Conservation (phyloP, 1,139 yeast genomes). For the Yamadazyma triangularis region DNA sequence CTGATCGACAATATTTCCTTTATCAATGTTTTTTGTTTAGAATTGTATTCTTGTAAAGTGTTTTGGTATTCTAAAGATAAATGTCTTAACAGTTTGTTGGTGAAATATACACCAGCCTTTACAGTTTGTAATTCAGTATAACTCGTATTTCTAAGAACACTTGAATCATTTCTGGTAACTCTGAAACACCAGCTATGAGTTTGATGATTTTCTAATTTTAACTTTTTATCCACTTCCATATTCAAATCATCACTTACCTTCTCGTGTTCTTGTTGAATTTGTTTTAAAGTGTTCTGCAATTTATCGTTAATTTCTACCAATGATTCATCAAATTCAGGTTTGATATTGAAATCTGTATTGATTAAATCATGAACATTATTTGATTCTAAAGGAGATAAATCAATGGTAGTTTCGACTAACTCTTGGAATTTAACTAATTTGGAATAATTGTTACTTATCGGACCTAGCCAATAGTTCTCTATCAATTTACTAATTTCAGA, state of each 20-base stretch:
- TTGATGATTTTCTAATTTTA: constrained; percentile 82
- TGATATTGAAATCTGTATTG: constrained; percentile 69
- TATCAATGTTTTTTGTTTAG: constrained; percentile 72
- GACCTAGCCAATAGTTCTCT: constrained; percentile 51
- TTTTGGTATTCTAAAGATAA: constrained; percentile 57
- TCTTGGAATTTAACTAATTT: constrained; percentile 71
- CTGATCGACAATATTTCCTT: constrained; percentile 78
- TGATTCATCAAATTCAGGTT: constrained; percentile 84
- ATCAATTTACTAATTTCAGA: constrained; percentile 30
- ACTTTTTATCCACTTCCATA: constrained; percentile 79
- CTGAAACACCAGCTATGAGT: constrained; percentile 93
- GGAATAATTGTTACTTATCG: constrained; percentile 43
- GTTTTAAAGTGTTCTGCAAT: constrained; percentile 50
- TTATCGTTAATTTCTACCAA: constrained; percentile 56
- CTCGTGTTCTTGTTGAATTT: constrained; percentile 58
- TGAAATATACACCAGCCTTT: constrained; percentile 91
- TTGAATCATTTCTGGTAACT: constrained; percentile 84
- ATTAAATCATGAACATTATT: constrained; percentile 32
- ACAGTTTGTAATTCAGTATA: constrained; percentile 84
- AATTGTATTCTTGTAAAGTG: constrained; percentile 62
- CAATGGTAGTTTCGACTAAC: constrained; percentile 88
- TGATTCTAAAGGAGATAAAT: constrained; percentile 69
- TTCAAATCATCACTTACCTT: constrained; percentile 70
- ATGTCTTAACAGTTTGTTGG: constrained; percentile 60
- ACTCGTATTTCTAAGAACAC: constrained; percentile 58